A percentile compares a stretch with the other conserved stretches of the same genome.
Conservation (phyloP, 2,329 filamentous ascomycete species). For the Alternaria sp. region DNA sequence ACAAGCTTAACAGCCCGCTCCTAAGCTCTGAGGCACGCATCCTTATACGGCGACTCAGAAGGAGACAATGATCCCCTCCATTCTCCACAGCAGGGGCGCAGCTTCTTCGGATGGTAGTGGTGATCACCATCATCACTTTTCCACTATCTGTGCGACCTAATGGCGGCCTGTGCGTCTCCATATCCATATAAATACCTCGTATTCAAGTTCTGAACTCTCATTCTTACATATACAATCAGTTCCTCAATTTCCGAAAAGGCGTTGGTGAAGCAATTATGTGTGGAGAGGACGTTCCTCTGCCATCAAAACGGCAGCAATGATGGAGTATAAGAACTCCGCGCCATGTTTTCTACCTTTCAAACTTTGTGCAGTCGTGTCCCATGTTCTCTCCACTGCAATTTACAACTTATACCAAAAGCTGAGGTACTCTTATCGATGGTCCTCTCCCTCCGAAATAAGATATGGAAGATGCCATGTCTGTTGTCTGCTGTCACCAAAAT, state of each 20-base stretch:
- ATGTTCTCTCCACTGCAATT: not conserved
- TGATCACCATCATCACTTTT: not conserved
- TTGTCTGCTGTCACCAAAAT: not conserved
- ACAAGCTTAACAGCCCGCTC: no score
- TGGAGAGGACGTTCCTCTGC: not conserved
- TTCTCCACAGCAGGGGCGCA: not conserved
- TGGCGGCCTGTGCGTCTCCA: not conserved
- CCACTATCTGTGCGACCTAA: not conserved
- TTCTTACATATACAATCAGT: not conserved
- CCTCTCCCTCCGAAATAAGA: not conserved
- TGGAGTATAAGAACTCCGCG: no score
- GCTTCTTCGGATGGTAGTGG: not conserved
- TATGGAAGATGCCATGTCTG: not conserved
- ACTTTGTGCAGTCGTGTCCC: no score
- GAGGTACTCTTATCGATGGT: not conserved
- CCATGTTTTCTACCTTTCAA: not conserved
- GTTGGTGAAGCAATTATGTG: not conserved
- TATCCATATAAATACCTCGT: fast-evolving
- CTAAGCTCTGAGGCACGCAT: not conserved
- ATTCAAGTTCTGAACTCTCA: not conserved
- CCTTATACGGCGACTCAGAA: not conserved
- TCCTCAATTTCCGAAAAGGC: not conserved
- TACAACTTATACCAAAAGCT: not conserved
- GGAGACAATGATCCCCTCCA: not conserved
- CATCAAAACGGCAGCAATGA: no score